phyloP scores from a whole-genome alignment of 2,329 filamentous ascomycete species.

The Periconia sp. region DNA sequence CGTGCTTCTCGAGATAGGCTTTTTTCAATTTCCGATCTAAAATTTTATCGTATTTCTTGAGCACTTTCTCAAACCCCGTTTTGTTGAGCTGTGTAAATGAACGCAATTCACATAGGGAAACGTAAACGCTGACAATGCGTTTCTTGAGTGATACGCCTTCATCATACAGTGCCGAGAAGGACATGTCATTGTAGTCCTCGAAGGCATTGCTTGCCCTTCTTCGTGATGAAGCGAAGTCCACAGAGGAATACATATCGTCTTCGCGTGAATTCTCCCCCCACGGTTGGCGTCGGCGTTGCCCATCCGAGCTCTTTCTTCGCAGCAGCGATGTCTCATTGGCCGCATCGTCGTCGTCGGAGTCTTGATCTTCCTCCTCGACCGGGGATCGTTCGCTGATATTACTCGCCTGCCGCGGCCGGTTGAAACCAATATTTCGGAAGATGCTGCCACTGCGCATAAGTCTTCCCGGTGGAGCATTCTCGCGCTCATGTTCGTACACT shows the following conservation, averaged over 20 bases:
- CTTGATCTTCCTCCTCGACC: conserved; percentile 56
- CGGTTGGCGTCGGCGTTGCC: conserved; percentile 23
- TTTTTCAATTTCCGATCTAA: conserved; percentile 78
- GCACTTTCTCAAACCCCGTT: conserved; percentile 92
- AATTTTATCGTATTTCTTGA: conserved; percentile 99
- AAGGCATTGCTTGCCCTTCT: conserved; percentile 66
- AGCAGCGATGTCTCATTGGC: conserved; percentile 47
- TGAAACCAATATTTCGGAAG: conserved; percentile 54
- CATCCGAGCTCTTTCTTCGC: conserved; percentile 43
- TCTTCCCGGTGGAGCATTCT: conserved; percentile 40
- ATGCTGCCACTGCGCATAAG: conserved; percentile 53
- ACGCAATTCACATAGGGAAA: conserved; percentile 91
- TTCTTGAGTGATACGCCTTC: conserved; percentile 88
- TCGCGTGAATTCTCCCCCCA: conserved; percentile 30
- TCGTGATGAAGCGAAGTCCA: conserved; percentile 61
- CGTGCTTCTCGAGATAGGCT: conserved; percentile 71
- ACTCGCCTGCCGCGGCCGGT: conserved; percentile 48
- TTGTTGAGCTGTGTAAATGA: conserved; percentile 95
- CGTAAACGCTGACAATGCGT: conserved; percentile 82
- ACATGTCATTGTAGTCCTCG: conserved; percentile 78
- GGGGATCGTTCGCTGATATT: conserved; percentile 47
- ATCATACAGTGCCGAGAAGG: conserved; percentile 68
- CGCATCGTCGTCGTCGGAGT: conserved; percentile 59
- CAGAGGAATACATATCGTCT: conserved; percentile 63
- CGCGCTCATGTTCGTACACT: conserved; percentile 38